phyloP scores from a whole-genome alignment of 2,329 filamentous ascomycete species.

The Apiospora koreana region DNA sequence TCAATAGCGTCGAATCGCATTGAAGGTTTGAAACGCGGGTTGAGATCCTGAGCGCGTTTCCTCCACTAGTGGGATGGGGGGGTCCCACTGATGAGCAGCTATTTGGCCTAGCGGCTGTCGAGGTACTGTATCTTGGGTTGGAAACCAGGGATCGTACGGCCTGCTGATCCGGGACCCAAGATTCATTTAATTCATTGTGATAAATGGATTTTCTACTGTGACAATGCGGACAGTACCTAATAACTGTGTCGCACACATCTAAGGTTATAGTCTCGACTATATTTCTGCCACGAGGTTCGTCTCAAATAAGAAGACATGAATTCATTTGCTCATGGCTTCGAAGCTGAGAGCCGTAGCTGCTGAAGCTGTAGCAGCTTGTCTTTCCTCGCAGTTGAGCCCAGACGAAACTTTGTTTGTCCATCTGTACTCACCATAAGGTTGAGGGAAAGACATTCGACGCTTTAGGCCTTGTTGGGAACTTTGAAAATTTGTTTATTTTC shows the following conservation, averaged over 20 bases:
- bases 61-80: background rate
- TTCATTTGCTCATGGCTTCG: no score
- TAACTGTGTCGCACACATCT: no score
- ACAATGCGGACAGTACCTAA: no score
- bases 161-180: background rate
- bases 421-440: background rate
- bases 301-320: no score
- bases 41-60: conserved; percentile 1
- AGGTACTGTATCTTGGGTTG: background rate
- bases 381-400: background rate
- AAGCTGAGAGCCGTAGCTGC: no score
- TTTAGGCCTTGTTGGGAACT: background rate
- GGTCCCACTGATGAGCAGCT: background rate
- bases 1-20: background rate
- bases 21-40: conserved; percentile 7
- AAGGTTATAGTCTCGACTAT: no score
- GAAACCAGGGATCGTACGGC: background rate
- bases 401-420: background rate
- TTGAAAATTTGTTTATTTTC: background rate
- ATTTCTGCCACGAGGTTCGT: no score
- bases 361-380: no score
- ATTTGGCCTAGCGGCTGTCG: background rate
- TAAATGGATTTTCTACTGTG: background rate
- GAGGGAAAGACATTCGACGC: background rate
- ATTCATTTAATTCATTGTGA: background rate